Base-by-base conservation (phyloP, 768 basidiomycete species). In the Udeniomyces megalosporus region DNA sequence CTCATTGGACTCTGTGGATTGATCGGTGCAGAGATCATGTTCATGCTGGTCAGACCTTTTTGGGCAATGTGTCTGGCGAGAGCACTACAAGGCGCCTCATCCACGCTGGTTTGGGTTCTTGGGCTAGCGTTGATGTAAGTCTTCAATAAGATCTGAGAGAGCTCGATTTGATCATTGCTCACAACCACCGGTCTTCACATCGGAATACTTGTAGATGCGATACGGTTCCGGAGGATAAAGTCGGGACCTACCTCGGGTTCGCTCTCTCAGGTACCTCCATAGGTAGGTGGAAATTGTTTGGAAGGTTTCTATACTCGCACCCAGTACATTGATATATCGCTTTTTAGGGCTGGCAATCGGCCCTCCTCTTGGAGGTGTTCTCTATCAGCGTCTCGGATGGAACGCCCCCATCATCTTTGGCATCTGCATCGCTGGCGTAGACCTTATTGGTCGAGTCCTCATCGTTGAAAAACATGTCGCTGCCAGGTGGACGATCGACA, bases 221-320 rank as follows among this genome's bases (percentile, higher is more conserved):
- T 61, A 70, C 69, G 49, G 69, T 69, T 3, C 44, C 42, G 0
- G 67, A 69, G 62, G 67, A 66, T 24, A 63, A 67, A 49, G 62
- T 71, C 4, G 71, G 71, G n/a, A 54, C 66, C 20, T 67, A 70
- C 31, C 65, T 70, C n/a, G 71, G 71, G 4, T 70, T 68, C 48
- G 71, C 71, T 1, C 65, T 68, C 29, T 64, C 70, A 15, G 71
- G 71, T 14, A 64, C 69, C 3, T 66, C 69, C 8, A 65, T 71
- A 20, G n/a, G n/a, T n/a, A n/a, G n/a, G n/a, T n/a, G n/a, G n/a
- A n/a, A n/a, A n/a, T n/a, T n/a, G n/a, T n/a, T n/a, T n/a, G n/a
- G n/a, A n/a, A n/a, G n/a, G n/a, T n/a, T n/a, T n/a, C n/a, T n/a
- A n/a, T n/a, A n/a, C n/a, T n/a, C n/a, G n/a, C n/a, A n/a, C n/a